Conservation (phyloP, 2,329 filamentous ascomycete genomes). For the Sporothrix pallida region DNA sequence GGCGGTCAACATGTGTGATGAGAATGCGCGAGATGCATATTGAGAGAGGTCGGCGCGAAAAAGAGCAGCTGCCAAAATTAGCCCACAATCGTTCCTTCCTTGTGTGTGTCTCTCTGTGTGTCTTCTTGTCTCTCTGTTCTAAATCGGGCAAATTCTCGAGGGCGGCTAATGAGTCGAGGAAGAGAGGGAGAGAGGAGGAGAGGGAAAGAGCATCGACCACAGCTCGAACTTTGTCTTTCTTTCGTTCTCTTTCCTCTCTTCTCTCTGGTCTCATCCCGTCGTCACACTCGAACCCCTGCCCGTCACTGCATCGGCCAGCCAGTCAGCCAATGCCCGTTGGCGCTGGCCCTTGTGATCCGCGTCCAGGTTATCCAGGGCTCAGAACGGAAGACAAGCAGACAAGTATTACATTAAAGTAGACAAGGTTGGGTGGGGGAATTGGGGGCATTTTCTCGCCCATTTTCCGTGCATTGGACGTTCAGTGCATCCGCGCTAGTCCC, state of each 20-base stretch:
- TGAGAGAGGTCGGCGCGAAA: neutral
- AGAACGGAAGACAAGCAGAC: neutral
- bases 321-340: conserved; percentile 30
- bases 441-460: conserved; percentile 29
- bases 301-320: conserved; percentile 25
- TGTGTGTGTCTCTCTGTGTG: neutral
- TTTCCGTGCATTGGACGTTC: no score
- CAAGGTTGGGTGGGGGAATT: conserved; percentile 13
- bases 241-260: no score
- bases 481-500: conserved; percentile 10
- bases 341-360: conserved; percentile 33
- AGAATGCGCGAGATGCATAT: neutral
- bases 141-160: conserved; percentile 40
- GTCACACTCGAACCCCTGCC: conserved; percentile 15
- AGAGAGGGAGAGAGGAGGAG: conserved; percentile 6
- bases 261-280: neutral
- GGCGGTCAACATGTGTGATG: conserved; percentile 17
- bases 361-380: conserved; percentile 20
- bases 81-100: conserved; percentile 34
- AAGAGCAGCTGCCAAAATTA: conserved; percentile 38
- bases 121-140: conserved; percentile 15
- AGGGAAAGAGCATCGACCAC: neutral
- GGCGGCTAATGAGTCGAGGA: conserved; percentile 31
- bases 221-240: no score
- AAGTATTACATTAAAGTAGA: no score